Evolutionary conservation across 495 filamentous ascomycete species (phyloP), one percentile per base, ranked within the genome.

Genomic region (Neurospora tetrasperma): DNA sequence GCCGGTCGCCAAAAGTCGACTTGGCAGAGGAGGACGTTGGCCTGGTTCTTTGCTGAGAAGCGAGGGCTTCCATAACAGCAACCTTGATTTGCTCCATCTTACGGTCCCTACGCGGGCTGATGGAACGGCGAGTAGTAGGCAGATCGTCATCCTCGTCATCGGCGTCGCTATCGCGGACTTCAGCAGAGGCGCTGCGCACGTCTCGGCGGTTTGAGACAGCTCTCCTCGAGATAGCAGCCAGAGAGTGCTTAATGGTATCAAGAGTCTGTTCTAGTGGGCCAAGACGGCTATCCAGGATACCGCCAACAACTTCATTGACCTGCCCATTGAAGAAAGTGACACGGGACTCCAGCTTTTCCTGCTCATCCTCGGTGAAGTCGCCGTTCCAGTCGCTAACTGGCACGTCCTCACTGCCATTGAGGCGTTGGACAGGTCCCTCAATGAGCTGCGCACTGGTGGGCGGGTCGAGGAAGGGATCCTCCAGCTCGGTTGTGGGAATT

Each of bases 381-480:
- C 93, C 92, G 75, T 95, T 92, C 96, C 96, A 98, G 78, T 98
- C 94, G 74, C 93, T 97, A 74, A 89, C 85, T 46, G 92, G 91
- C 14, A 90, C 81, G 72, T 92, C 88, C 23, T 88, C 86, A 38
- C 80, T 85, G 48, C 85, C 89, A 74, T 92, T 89, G 48, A 95
- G 85, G 70, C 88, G 88, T 70, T 90, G 89, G 42, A 93, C 82
- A 41, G 88, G 84, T 1, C 89, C 89, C 18, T 89, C 85, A 59
- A 85, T 73, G 2, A 79, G 78, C 76, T 77, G 78, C 39, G 77
- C 79, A 69, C 80, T 83, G 11, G 78, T 78, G 9, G 81, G 78
- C 1, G 80, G 83, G 40, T 86, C 83, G 42, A 84, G 31, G 59
- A 86, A 86, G 8, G 85, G 85, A 72, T 87, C 84, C n/a, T 86